phyloP scores from a whole-genome alignment of 1,284 basidiomycete genomes.

The Trametes polyzona region DNA sequence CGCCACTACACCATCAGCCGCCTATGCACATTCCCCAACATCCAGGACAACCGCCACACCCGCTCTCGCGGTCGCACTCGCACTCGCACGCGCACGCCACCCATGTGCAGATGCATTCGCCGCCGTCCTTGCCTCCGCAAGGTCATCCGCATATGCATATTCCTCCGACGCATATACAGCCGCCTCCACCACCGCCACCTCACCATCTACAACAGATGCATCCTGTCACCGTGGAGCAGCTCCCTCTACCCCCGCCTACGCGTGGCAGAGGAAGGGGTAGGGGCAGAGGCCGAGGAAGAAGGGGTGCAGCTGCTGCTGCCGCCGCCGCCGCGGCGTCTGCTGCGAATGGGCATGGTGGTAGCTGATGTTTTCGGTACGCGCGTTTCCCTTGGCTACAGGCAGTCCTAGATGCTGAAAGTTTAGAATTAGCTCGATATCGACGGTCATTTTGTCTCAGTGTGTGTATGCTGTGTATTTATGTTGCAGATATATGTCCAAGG shows the following conservation, averaged over 20 bases:
- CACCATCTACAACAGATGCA: neutral
- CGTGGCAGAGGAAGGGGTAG: conserved; percentile 16
- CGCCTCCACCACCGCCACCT: neutral
- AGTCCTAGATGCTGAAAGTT: too few species aligned
- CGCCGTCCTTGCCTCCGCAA: neutral
- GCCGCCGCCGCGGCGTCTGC: conserved; percentile 5
- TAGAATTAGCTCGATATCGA: too few species aligned
- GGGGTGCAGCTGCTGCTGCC: too few species aligned
- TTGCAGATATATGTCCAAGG: too few species aligned
- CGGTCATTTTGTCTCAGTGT: too few species aligned
- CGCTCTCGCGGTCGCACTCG: conserved; percentile 4
- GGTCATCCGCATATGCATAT: neutral
- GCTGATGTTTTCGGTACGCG: too few species aligned
- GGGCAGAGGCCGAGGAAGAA: conserved; percentile 11
- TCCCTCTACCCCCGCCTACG: neutral
- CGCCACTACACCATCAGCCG: conserved; percentile 3
- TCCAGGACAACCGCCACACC: neutral
- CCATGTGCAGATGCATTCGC: too few species aligned
- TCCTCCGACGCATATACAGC: neutral
- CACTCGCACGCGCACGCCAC: conserved; percentile 2
- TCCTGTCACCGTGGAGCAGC: neutral
- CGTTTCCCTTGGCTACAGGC: too few species aligned
- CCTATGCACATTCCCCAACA: neutral
- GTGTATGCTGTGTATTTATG: too few species aligned
- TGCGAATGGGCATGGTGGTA: conserved; percentile 10